Conservation (phyloP, 352 stramenopile genomes). For the Phytopythium ostracodes region DNA sequence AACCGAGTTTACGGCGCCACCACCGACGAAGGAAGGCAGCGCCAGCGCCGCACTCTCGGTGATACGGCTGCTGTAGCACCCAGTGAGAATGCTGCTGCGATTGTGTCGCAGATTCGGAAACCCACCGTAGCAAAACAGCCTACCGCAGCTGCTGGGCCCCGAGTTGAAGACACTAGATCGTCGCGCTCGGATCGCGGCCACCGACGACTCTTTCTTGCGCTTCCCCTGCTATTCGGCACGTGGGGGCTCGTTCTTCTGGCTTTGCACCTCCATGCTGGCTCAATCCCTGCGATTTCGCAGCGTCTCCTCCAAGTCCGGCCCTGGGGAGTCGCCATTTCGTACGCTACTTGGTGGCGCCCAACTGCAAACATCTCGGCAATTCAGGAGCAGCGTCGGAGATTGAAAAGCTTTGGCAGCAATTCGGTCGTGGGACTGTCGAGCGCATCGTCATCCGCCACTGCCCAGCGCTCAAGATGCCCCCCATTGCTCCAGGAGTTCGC, state of each 20-base stretch:
- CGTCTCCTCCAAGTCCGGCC: constrained; percentile 11
- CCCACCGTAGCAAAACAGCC: background rate
- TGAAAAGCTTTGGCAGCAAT: constrained; percentile 3
- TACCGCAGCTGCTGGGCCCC: background rate
- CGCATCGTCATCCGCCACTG: constrained; percentile 5
- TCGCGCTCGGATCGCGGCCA: background rate
- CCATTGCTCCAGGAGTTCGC: background rate
- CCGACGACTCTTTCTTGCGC: background rate
- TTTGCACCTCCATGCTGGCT: background rate
- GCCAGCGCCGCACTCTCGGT: background rate
- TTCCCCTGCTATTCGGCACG: background rate
- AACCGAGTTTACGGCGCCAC: background rate
- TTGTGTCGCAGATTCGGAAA: background rate
- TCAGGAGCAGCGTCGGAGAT: constrained; percentile 7
- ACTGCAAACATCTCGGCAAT: constrained; percentile 18
- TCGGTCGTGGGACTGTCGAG: constrained; percentile 2
- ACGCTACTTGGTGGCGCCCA: constrained; percentile 26
- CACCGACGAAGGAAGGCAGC: background rate
- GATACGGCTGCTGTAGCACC: background rate
- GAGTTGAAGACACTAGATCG: background rate
- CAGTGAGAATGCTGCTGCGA: background rate
- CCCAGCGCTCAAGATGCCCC: background rate
- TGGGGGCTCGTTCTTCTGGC: background rate
- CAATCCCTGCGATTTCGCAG: background rate
- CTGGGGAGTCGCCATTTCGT: constrained; percentile 3